These are phyloP conservation scores for Epithemia pelagica DNA, from an alignment of 108 stramenopile genomes.

Conservation along the genomic window DNA sequence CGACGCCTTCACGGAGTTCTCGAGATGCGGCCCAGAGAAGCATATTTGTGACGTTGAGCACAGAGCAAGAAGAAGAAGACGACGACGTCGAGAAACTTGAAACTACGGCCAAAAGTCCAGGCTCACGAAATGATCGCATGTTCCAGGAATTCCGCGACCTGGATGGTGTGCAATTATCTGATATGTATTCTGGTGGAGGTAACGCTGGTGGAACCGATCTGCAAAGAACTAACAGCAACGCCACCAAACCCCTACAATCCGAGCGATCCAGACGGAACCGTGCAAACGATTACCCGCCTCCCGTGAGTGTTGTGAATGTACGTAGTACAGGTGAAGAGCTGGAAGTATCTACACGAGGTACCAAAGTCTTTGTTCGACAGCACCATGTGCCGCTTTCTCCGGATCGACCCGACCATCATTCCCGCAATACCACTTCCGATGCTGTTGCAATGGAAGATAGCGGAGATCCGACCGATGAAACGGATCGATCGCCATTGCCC, in stretches of 20 bases:
- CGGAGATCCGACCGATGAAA: conserved; percentile 1
- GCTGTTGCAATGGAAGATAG: neutral
- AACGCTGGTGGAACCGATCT: neutral
- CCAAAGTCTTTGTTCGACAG: neutral
- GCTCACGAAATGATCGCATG: neutral
- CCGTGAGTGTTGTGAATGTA: neutral
- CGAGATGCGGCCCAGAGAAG: neutral
- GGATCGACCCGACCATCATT: neutral
- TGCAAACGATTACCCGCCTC: neutral
- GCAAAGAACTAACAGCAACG: neutral
- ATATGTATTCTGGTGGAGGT: neutral
- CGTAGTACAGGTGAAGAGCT: neutral
- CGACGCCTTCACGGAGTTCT: neutral
- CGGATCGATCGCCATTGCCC: neutral
- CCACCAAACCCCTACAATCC: neutral
- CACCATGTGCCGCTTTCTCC: neutral
- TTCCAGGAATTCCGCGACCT: neutral
- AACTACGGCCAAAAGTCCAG: neutral
- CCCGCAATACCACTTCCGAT: neutral
- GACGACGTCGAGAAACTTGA: neutral
- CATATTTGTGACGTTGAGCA: neutral
- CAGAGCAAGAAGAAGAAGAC: neutral
- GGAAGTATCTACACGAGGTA: neutral
- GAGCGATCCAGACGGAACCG: neutral
- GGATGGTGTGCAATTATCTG: neutral